These are phyloP conservation scores for Claviceps sp. DNA, from an alignment of 2,329 filamentous ascomycete species.

Conservation along the genomic window DNA sequence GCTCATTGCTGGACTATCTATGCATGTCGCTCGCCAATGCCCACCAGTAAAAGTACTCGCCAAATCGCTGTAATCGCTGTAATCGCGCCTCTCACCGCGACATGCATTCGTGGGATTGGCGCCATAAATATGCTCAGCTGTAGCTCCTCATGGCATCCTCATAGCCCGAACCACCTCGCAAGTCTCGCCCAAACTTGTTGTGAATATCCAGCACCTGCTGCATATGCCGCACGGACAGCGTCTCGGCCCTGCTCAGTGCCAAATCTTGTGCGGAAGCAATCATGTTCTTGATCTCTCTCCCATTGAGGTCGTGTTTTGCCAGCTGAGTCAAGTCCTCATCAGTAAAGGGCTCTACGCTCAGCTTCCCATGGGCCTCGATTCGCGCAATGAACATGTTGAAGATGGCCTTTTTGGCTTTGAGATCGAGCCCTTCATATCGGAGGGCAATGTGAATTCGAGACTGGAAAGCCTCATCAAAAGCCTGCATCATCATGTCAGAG, in stretches of 20 bases:
- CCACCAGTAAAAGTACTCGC: too few relatives aligned
- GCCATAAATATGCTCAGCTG: slow-evolving; percentile 25
- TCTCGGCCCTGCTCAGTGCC: slow-evolving; percentile 59
- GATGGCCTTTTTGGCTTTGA: slow-evolving; percentile 61
- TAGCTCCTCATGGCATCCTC: slow-evolving; percentile 78
- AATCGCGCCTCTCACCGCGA: too few relatives aligned
- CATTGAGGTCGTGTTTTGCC: slow-evolving; percentile 50
- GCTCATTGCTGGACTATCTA: too few relatives aligned
- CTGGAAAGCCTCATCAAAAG: slow-evolving; percentile 85
- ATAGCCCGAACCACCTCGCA: slow-evolving; percentile 70
- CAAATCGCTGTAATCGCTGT: too few relatives aligned
- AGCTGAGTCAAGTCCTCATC: slow-evolving; percentile 56
- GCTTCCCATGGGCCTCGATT: slow-evolving; percentile 51
- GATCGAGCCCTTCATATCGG: slow-evolving; percentile 61
- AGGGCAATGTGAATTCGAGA: slow-evolving; percentile 77
- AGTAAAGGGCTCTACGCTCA: slow-evolving; percentile 46
- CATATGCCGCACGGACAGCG: slow-evolving; percentile 67
- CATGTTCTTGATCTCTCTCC: slow-evolving; percentile 73
- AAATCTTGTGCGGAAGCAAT: slow-evolving; percentile 73
- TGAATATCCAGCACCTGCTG: slow-evolving; percentile 72
- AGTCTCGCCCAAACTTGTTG: slow-evolving; percentile 68
- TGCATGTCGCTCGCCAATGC: too few relatives aligned
- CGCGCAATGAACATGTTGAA: slow-evolving; percentile 76
- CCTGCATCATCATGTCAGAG: slow-evolving; percentile 26
- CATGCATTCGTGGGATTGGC: neutral